These are phyloP conservation scores for Dactylella cylindrospora DNA, from an alignment of 2,329 filamentous ascomycete genomes.

Conservation along the genomic window DNA sequence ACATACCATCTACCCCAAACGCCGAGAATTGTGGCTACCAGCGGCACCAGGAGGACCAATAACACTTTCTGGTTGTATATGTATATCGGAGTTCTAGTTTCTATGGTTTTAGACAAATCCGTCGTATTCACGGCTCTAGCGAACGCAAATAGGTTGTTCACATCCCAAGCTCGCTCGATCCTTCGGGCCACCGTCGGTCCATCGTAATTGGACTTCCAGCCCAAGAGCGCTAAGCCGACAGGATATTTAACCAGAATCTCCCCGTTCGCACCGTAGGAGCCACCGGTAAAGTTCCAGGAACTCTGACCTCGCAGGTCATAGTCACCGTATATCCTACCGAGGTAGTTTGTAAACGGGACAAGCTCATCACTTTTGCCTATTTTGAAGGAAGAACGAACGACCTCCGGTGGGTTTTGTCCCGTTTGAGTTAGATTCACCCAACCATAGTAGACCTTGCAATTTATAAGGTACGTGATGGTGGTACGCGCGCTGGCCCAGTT, in stretches of 20 bases:
- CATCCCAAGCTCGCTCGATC: background rate
- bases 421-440: background rate
- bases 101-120: background rate
- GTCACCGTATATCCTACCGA: background rate
- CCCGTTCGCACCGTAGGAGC: background rate
- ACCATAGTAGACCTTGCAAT: background rate
- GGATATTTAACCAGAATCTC: background rate
- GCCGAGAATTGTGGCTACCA: background rate
- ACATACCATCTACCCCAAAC: background rate
- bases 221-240: background rate
- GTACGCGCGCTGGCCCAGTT: background rate
- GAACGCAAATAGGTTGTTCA: background rate
- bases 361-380: background rate
- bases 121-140: background rate
- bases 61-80: background rate
- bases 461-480: background rate
- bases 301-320: background rate
- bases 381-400: background rate
- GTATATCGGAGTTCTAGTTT: constrained; percentile 1
- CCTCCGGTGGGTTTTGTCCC: background rate
- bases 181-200: background rate
- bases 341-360: background rate
- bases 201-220: background rate
- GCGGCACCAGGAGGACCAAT: background rate
- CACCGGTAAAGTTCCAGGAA: background rate